These are phyloP conservation scores for Penicillium cosmopolitanum DNA, from an alignment of 495 filamentous ascomycete species.

Conservation along the genomic window DNA sequence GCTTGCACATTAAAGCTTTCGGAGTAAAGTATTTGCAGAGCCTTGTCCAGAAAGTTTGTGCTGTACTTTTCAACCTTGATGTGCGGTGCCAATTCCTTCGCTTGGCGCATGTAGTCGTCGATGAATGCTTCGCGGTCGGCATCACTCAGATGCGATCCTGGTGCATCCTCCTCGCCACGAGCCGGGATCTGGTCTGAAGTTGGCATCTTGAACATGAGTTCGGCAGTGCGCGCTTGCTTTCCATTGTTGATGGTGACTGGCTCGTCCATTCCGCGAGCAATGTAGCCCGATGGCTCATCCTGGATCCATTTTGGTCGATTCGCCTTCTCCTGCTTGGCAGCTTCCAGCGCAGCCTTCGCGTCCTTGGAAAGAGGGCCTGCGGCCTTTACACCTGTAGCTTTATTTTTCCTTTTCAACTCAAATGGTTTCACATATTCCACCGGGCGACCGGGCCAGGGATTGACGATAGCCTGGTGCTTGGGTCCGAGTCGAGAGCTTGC, in stretches of 20 bases:
- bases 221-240: slow-evolving; percentile 58
- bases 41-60: slow-evolving; percentile 89
- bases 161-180: slow-evolving; percentile 54
- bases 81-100: slow-evolving; percentile 60
- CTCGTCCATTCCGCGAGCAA: slow-evolving; percentile 80
- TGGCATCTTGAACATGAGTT: slow-evolving; percentile 57
- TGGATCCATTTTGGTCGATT: slow-evolving; percentile 89
- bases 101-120: slow-evolving; percentile 73
- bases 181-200: slow-evolving; percentile 46
- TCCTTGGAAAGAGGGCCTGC: slow-evolving; percentile 78
- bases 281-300: slow-evolving; percentile 87
- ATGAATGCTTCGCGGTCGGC: slow-evolving; percentile 58
- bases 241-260: slow-evolving; percentile 49
- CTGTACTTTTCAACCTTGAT: slow-evolving; percentile 69
- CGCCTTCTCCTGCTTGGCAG: slow-evolving; percentile 74
- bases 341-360: slow-evolving; percentile 74
- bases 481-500: slow-evolving; percentile 92
- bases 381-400: slow-evolving; percentile 64
- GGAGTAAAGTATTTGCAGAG: slow-evolving; percentile 70
- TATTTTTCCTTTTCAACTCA: slow-evolving; percentile 81
- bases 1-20: slow-evolving; percentile 70
- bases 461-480: slow-evolving; percentile 86
- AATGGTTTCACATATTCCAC: slow-evolving; percentile 87
- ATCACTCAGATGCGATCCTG: slow-evolving; percentile 40
- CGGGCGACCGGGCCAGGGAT: slow-evolving; percentile 79